A percentile compares a stretch with the other conserved stretches of the same genome.
Conservation (phyloP, 306 rosid genomes). For the Acacia confusa region DNA sequence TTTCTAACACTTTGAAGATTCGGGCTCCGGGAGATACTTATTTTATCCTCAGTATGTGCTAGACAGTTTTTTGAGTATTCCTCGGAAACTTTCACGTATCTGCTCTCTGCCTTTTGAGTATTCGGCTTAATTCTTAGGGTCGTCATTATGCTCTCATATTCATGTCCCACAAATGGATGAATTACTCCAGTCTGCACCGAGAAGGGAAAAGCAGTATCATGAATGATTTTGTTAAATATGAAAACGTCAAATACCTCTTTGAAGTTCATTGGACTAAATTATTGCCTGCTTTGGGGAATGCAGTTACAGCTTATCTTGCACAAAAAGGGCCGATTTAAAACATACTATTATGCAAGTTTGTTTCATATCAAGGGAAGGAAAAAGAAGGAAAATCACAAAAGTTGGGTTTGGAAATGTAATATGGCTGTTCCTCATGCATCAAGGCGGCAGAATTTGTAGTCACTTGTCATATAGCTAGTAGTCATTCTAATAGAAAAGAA, state of each 20-base stretch:
- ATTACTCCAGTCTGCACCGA: neutral
- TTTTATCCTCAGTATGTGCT: neutral
- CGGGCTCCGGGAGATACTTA: neutral
- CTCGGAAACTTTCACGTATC: neutral
- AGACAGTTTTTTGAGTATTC: neutral
- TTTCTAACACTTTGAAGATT: slow-evolving; percentile 5
- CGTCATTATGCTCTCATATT: neutral
- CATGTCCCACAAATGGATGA: neutral
- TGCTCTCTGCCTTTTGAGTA: neutral
- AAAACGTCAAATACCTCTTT: neutral
- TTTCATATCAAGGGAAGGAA: neutral
- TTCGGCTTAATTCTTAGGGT: neutral
- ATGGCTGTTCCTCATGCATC: neutral
- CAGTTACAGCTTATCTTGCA: neutral
- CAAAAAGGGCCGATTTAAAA: neutral
- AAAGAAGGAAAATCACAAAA: slow-evolving; percentile 4
- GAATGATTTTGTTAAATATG: neutral
- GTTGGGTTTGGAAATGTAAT: neutral
- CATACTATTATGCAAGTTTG: neutral
- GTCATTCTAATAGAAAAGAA: neutral
- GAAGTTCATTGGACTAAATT: neutral
- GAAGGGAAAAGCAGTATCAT: neutral
- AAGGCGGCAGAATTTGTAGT: neutral
- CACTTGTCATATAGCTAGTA: neutral
- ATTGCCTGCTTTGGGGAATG: neutral